Percentiles rank a stretch among this genome's conserved stretches.
Evolutionary conservation across 805 yeast species (phyloP).

Genomic region (Komagataella pastoris): DNA sequence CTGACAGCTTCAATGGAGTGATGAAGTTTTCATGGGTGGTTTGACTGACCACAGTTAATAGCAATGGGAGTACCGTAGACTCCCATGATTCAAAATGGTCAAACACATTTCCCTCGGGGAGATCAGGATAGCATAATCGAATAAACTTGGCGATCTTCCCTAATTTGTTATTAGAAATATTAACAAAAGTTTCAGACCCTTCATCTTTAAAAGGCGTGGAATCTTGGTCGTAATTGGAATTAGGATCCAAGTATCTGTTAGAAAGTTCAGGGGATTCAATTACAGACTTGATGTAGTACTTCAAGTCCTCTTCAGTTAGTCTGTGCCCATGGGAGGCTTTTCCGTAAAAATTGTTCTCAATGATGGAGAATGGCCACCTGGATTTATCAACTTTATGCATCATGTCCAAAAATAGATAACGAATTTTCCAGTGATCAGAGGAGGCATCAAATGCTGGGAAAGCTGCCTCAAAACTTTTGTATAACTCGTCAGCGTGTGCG

Average conservation of each 20-base stretch:
- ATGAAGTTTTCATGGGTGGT: neutral
- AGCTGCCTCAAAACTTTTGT: neutral
- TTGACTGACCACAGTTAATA: neutral
- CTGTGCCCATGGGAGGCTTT: conserved; percentile 16
- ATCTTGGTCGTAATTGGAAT: neutral
- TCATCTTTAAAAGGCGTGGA: neutral
- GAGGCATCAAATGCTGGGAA: neutral
- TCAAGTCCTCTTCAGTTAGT: conserved; percentile 10
- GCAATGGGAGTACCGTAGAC: neutral
- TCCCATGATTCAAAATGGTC: neutral
- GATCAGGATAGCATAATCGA: neutral
- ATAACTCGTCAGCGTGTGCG: neutral
- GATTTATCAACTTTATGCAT: neutral
- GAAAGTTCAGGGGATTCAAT: conserved; percentile 17
- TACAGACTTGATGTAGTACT: conserved; percentile 8
- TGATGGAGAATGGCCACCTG: conserved; percentile 1
- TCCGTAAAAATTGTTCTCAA: conserved; percentile 12
- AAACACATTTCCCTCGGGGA: neutral
- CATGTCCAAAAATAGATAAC: neutral
- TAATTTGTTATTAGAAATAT: neutral
- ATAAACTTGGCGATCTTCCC: neutral
- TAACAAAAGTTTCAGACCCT: neutral
- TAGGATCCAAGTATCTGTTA: neutral
- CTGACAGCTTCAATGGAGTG: neutral
- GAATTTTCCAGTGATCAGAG: neutral